Evolutionary conservation across 768 basidiomycete species (phyloP).

Genomic region (Tylopilus cervinicoccineus): DNA sequence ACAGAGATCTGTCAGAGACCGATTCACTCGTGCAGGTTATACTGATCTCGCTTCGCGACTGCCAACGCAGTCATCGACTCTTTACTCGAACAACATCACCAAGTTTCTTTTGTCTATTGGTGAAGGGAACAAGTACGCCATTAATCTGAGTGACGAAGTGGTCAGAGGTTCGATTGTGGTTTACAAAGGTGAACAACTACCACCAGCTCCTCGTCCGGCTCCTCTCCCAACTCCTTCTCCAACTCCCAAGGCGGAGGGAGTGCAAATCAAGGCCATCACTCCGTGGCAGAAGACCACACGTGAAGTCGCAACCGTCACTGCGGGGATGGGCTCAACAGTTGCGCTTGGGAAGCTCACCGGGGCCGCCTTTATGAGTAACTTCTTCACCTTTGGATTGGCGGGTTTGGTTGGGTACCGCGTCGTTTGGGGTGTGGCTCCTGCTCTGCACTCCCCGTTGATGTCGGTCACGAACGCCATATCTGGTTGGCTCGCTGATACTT

Average conservation of each 20-base stretch:
- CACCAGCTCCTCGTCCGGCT: conserved; percentile 62
- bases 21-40: conserved; percentile 48
- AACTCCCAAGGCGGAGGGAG: conserved; percentile 42
- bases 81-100: conserved; percentile 89
- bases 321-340: conserved; percentile 69
- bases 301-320: conserved; percentile 70
- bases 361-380: conserved; percentile 81
- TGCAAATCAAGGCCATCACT: conserved; percentile 56
- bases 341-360: conserved; percentile 78
- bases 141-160: conserved; percentile 82
- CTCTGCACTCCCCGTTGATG: conserved; percentile 87
- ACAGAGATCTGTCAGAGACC: conserved; percentile 2
- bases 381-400: conserved; percentile 86
- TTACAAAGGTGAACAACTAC: conserved; percentile 61
- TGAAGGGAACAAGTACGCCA: conserved; percentile 52
- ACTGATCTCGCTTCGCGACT: conserved; percentile 84
- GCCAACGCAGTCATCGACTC: conserved; percentile 83
- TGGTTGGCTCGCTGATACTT: conserved; percentile 40
- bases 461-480: conserved; percentile 89
- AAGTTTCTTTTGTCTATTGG: conserved; percentile 85
- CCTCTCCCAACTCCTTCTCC: conserved; percentile 60
- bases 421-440: conserved; percentile 87
- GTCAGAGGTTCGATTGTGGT: conserved; percentile 76
- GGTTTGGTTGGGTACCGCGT: conserved; percentile 85
- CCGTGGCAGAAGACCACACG: conserved; percentile 81